Base-by-base conservation (phyloP, 1,139 yeast genomes). In the Magnusiomyces suaveolens region DNA sequence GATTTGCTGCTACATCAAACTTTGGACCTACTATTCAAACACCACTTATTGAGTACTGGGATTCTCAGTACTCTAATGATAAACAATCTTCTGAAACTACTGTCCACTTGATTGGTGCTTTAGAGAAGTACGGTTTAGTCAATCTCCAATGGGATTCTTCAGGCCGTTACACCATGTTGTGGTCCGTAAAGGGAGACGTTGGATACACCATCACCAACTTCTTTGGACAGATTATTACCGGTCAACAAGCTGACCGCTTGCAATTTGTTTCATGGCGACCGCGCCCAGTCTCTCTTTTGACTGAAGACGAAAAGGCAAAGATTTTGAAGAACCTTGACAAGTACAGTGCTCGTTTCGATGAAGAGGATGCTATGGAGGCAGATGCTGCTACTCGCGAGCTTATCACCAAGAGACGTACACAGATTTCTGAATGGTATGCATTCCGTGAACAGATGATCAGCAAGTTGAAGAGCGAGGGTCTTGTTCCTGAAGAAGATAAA, bases 181-280 rank as follows among this genome's bases (percentile, higher is more conserved):
- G 95, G 90, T 80, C 86, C 65, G 94, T 87, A 67, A 80, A 82
- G 65, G 79, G 86, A 62, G 96, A 88, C 67, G 88, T 89, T 66
- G 98, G 98, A 56, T 94, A 84, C 80, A 87, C 81, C 71, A 73
- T 92, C 63, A 89, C 78, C 73, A 95, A 88, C 69, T 79, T 87
- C 70, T 83, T 87, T 53, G 99, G 98, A 65, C 78, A 77, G 62
- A 63, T 83, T 61, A 71, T 88, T 60, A 81, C 83, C 63, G 95
- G 87, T 64, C 95, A 88, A 65, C 73, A 79, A 41, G 71, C 87
- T 58, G 95, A 87, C 65, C 86, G 83, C 60, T 88, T 94, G 78
- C 87, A 84, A 73, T 90, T 87, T 60, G 86, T 92, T 65, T 76
- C 83, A 59, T 94, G 99, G 99, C 86, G 99, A 77, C 97, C 98